Percentiles rank a stretch among this genome's conserved stretches.
Evolutionary conservation across 2,329 filamentous ascomycete species (phyloP).

Genomic region (Leptographium galeiforme): DNA sequence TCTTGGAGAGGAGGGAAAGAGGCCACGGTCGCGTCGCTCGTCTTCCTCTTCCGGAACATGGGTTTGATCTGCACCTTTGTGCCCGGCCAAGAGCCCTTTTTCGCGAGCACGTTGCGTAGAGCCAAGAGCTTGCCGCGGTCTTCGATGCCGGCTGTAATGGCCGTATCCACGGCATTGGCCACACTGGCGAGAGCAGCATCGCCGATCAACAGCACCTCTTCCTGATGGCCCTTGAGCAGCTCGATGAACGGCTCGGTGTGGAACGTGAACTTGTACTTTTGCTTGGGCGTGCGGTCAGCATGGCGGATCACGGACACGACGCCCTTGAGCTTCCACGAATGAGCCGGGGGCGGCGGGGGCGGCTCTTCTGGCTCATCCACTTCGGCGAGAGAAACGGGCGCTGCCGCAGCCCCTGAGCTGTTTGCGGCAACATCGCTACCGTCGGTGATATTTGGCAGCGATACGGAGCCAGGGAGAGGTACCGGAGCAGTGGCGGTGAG

Average conservation of each 20-base stretch:
- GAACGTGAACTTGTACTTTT: conserved; percentile 99
- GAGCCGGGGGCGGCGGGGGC: conserved; percentile 63
- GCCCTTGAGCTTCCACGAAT: conserved; percentile 95
- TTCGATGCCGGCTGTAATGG: conserved; percentile 66
- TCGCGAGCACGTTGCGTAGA: conserved; percentile 73
- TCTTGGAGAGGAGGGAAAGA: conserved; percentile 22
- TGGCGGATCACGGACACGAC: conserved; percentile 94
- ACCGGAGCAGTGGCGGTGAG: not conserved
- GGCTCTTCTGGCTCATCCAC: conserved; percentile 29
- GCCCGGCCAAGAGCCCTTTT: conserved; percentile 86
- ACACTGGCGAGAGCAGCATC: conserved; percentile 83
- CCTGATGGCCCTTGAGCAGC: conserved; percentile 84
- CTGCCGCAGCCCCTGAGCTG: not conserved
- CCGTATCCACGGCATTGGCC: conserved; percentile 71
- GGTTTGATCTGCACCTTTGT: conserved; percentile 99
- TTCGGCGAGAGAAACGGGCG: not conserved
- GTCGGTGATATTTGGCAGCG: not conserved
- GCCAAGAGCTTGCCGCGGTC: conserved; percentile 76
- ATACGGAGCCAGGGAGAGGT: not conserved
- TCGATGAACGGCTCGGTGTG: conserved; percentile 94
- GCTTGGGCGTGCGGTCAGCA: conserved; percentile 93
- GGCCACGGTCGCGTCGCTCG: conserved; percentile 37
- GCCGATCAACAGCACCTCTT: conserved; percentile 88
- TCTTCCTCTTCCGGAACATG: conserved; percentile 87
- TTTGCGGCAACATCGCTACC: not conserved